These are phyloP conservation scores for Alternaria sp. DNA, from an alignment of 2,329 filamentous ascomycete genomes.

Conservation along the genomic window DNA sequence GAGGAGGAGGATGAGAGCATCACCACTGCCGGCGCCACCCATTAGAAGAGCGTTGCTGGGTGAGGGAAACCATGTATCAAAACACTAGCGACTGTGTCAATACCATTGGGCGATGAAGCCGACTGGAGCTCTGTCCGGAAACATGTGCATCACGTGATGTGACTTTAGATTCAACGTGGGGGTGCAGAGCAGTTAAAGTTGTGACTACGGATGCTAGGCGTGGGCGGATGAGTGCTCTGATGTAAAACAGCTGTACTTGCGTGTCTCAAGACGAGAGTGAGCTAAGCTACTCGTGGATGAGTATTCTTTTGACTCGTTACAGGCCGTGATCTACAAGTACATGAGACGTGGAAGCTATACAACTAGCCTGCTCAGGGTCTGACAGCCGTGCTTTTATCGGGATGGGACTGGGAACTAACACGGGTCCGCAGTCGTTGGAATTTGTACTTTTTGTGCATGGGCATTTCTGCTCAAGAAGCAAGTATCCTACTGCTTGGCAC, in stretches of 20 bases:
- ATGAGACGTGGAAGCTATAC: conserved; percentile 5
- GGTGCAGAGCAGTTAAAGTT: background rate
- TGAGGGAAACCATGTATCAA: conserved; percentile 44
- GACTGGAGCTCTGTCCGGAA: conserved; percentile 3
- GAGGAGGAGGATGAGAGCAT: conserved; percentile 72
- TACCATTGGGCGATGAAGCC: conserved; percentile 43
- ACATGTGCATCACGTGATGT: conserved; percentile 36
- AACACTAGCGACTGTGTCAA: conserved; percentile 48
- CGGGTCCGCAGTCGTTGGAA: conserved; percentile 9
- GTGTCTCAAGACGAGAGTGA: background rate
- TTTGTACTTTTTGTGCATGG: conserved; percentile 14
- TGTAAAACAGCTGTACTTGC: background rate
- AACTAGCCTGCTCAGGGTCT: conserved; percentile 5
- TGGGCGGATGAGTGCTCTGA: background rate
- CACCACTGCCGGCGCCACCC: conserved; percentile 52
- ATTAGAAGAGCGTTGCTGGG: conserved; percentile 33
- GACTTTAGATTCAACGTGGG: background rate
- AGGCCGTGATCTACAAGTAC: conserved; percentile 2
- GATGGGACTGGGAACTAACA: conserved; percentile 1
- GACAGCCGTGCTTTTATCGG: conserved; percentile 1
- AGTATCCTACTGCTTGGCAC: conserved; percentile 3
- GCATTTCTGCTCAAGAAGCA: conserved; percentile 12
- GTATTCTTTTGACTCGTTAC: conserved; percentile 8
- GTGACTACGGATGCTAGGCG: background rate
- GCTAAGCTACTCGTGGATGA: background rate